Evolutionary conservation across 2,329 filamentous ascomycete genomes (phyloP).

Genomic region (Aspergillus melleus): DNA sequence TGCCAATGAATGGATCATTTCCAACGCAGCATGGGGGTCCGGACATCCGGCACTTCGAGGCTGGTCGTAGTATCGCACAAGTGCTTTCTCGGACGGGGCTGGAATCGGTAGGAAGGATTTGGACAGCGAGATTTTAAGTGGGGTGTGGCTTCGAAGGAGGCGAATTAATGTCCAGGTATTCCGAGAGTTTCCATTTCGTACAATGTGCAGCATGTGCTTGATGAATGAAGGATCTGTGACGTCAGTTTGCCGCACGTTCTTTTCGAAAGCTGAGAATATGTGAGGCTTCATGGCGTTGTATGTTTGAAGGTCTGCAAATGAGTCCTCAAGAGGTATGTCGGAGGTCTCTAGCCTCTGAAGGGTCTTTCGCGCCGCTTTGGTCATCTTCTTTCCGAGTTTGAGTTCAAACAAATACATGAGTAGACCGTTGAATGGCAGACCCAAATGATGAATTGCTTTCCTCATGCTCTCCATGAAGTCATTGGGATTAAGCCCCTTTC

Average conservation of each 20-base stretch:
- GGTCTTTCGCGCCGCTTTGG: slow-evolving; percentile 22
- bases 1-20: slow-evolving; percentile 49
- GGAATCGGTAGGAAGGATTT: slow-evolving; percentile 29
- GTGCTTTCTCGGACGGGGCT: slow-evolving; percentile 24
- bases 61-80: slow-evolving; percentile 27
- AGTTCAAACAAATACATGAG: slow-evolving; percentile 29
- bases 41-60: slow-evolving; percentile 24
- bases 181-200: slow-evolving; percentile 29
- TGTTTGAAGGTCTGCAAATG: slow-evolving; percentile 27
- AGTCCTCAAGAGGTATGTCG: slow-evolving; percentile 25
- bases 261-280: slow-evolving; percentile 31
- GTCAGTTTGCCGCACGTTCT: slow-evolving; percentile 33
- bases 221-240: slow-evolving; percentile 35
- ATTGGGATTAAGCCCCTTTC: slow-evolving; percentile 8
- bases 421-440: slow-evolving; percentile 32
- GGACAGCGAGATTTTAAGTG: slow-evolving; percentile 39
- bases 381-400: slow-evolving; percentile 24
- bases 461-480: slow-evolving; percentile 30
- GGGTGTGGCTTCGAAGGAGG: slow-evolving; percentile 37
- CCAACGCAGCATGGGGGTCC: slow-evolving; percentile 38
- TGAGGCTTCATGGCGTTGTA: slow-evolving; percentile 27
- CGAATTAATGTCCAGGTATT: slow-evolving; percentile 32
- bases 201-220: slow-evolving; percentile 30
- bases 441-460: slow-evolving; percentile 28
- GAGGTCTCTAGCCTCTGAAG: slow-evolving; percentile 30